These are phyloP conservation scores for Syzygium aqueum DNA, from an alignment of 345 rosid genomes.

Conservation along the genomic window DNA sequence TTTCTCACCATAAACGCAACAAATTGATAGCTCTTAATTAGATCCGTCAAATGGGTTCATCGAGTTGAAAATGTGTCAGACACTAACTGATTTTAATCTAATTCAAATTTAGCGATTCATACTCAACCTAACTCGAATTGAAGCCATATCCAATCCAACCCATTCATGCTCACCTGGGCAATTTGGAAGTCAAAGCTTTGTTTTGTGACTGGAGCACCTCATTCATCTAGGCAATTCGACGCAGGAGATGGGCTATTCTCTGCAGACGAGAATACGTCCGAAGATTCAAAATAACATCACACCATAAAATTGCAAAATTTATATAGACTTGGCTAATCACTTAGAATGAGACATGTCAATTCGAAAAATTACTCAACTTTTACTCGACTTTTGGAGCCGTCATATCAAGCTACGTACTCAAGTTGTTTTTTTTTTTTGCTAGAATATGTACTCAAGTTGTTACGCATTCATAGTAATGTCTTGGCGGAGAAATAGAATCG, in stretches of 20 bases:
- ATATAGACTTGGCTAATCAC: neutral
- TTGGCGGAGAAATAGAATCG: neutral
- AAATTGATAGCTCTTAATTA: neutral
- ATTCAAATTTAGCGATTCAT: neutral
- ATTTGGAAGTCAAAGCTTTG: neutral
- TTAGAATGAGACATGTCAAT: neutral
- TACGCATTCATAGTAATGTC: neutral
- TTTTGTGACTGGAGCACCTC: neutral
- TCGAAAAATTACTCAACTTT: neutral
- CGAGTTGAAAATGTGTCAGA: neutral
- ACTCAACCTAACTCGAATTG: neutral
- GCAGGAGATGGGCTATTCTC: constrained; percentile 7
- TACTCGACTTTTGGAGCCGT: neutral
- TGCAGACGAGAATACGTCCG: neutral
- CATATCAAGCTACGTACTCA: neutral
- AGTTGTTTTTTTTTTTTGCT: too few species aligned
- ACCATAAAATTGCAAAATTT: neutral
- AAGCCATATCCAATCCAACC: neutral
- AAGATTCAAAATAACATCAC: neutral
- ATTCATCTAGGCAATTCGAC: constrained; percentile 6
- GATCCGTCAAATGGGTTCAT: neutral
- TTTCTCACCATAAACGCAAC: neutral
- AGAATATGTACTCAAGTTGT: neutral
- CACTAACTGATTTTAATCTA: neutral
- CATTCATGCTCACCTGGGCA: neutral